Evolutionary conservation across 805 yeast genomes (phyloP), one percentile per base, ranked within the genome.

Genomic region (Kazachstania martiniae): DNA sequence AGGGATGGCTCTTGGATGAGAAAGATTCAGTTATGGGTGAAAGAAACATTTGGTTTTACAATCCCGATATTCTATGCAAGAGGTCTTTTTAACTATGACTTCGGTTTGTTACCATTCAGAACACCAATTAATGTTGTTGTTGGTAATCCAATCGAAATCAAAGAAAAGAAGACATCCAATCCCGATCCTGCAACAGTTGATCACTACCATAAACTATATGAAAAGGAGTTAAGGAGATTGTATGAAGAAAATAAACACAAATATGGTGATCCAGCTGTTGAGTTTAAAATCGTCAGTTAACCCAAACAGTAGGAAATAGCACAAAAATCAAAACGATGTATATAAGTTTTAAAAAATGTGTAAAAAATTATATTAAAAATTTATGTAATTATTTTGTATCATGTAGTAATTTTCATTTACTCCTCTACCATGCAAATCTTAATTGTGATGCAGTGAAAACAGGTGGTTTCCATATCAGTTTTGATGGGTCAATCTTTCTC

Each of bases 401-500:
- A n/a, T n/a, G n/a, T n/a, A n/a, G n/a, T n/a, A n/a, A n/a, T n/a
- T 7, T 12, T 15, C 15, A 4, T 5, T 16, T 8, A 17, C 18
- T 15, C 8, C 2, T 17, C 22, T 59, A 87, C 95, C 96, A 87
- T 3, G 95, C 96, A 59, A 91, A 91, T 47, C 96, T 68, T 49
- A 91, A 64, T 63, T 91, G 97, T 33, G 94, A 87, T 16, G 96
- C 95, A 3, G 96, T 89, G 54, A 82, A 60, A 3, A 83, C 80
- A 0, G 98, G 98, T 7, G 98, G 97, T 42, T 79, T 82, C 99
- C 99, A 91, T 12, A 67, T 63, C 36, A 91, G 65, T 47, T 71
- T 72, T 1, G 63, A 59, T 0, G 95, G 78, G 46, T 80, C 86
- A 34, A 91, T 68, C 33, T 72, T 68, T 47, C 84, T 89, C 46